phyloP scores from a whole-genome alignment of 2,329 filamentous ascomycete genomes.

The Periglandula ipomoeae region DNA sequence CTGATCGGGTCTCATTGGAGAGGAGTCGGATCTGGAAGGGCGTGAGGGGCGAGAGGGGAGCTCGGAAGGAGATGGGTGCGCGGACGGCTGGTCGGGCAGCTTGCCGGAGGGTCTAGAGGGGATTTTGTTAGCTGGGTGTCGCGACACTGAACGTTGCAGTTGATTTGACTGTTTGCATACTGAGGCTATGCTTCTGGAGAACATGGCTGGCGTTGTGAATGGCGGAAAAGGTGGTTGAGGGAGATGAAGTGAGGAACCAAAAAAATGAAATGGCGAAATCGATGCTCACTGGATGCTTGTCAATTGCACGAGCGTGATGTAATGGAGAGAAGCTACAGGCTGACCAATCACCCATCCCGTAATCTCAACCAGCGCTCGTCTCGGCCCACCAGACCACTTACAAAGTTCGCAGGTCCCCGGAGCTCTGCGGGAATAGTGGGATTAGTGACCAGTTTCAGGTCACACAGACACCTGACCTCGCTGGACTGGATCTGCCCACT shows the following conservation, averaged over 20 bases:
- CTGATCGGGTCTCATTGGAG: slow-evolving; percentile 67
- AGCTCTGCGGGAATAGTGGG: no score
- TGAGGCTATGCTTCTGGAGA: slow-evolving; percentile 16
- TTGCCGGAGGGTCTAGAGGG: slow-evolving; percentile 27
- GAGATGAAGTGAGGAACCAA: not conserved
- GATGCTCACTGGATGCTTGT: not conserved
- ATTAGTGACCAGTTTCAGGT: no score
- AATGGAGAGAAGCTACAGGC: not conserved
- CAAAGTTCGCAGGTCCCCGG: no score
- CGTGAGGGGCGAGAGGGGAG: slow-evolving; percentile 15
- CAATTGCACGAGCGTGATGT: not conserved
- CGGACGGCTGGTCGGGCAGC: slow-evolving; percentile 23
- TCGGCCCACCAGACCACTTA: no score
- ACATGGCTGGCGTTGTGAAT: slow-evolving; percentile 12
- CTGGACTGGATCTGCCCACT: no score
- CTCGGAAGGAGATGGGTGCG: slow-evolving; percentile 14
- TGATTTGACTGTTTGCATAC: no score
- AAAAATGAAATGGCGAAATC: not conserved
- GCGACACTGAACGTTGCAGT: no score
- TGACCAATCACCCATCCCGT: not conserved
- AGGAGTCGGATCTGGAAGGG: slow-evolving; percentile 55
- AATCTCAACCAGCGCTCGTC: no score
- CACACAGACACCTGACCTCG: no score
- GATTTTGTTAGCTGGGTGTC: not conserved
- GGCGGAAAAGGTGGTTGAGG: not conserved